Evolutionary conservation across 495 filamentous ascomycete species (phyloP).

Genomic region (Aspergillus indologenus): DNA sequence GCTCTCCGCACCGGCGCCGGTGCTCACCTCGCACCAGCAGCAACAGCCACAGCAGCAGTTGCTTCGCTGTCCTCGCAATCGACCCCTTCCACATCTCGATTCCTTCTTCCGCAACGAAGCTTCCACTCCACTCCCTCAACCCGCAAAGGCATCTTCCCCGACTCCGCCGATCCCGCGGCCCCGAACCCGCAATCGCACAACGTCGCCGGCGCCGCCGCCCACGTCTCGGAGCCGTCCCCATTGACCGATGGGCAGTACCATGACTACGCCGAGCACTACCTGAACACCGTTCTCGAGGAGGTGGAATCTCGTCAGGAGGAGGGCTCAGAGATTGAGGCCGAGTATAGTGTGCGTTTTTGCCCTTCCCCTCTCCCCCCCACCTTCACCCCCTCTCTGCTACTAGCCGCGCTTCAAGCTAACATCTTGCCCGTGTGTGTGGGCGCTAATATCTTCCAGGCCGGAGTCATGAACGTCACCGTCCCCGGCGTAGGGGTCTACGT

Average conservation of each 20-base stretch:
- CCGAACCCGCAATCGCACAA: constrained; percentile 36
- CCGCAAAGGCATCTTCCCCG: constrained; percentile 43
- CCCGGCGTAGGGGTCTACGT: constrained; percentile 73
- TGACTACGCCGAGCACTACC: constrained; percentile 48
- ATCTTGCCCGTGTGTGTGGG: neutral
- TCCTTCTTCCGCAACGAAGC: constrained; percentile 10
- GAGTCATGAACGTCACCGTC: constrained; percentile 74
- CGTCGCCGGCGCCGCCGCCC: constrained; percentile 30
- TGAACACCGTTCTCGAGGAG: constrained; percentile 43
- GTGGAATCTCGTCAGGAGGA: constrained; percentile 48
- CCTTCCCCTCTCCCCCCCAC: neutral
- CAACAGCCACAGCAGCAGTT: constrained; percentile 11
- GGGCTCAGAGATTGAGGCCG: constrained; percentile 50
- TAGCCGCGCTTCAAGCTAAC: neutral
- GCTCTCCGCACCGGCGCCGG: constrained; percentile 25
- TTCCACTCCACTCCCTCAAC: constrained; percentile 32
- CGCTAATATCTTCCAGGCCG: constrained; percentile 53
- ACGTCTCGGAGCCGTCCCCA: constrained; percentile 41
- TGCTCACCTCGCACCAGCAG: constrained; percentile 16
- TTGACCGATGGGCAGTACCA: constrained; percentile 44
- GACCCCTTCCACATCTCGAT: neutral
- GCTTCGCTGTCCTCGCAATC: constrained; percentile 4
- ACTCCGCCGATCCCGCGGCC: constrained; percentile 38
- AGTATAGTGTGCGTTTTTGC: constrained; percentile 52
- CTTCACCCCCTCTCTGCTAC: neutral